Base-by-base conservation (phyloP, 2,329 filamentous ascomycete species). In the Epichloe scottii region DNA sequence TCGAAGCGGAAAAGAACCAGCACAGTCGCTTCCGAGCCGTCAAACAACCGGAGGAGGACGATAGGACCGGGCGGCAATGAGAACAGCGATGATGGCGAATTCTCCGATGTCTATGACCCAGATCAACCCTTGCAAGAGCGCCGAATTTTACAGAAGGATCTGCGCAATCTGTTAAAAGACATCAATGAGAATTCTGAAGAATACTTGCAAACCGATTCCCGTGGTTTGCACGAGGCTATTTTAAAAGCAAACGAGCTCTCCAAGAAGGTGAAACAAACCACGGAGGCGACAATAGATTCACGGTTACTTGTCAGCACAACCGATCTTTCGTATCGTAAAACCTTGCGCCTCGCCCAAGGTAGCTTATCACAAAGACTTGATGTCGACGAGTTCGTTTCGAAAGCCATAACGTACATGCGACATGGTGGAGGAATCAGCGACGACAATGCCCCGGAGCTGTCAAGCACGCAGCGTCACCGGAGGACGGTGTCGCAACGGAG, bases 271-370 rank as follows among this genome's bases (percentile, higher is more conserved):
- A 87, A 85, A 60, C 90, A 96, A 70, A 95, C 93, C 0, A 82
- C 84, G 2, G 93, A 97, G 64, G 93, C 93, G 1, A 87, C 86
- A 1, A 84, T 95, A 54, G 93, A 98, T 64, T 89, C 91, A 0
- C 82, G 87, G n/a, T 74, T 94, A 26, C 76, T 97, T 3, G 85
- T 95, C 46, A 82, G 78, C 56, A 82, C 87, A 1, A 87, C 87
- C 5, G 89, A 96, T 56, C 68, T 94, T 4, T 84, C 86, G 0
- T 84, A 85, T 59, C 87, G 87, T 58, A 89, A 89, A 63, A 84
- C 88, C 0, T 74, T 84, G 42, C 81, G 84, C 48, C 75, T 94
- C 26, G 81, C 85, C 1, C 74, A 88, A 33, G 89, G 89, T 6
- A 84, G 85, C 59, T 71, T 77, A 2, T 79, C 81, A 3, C 81